Evolutionary conservation across 108 stramenopile species (phyloP), one percentile per base, ranked within the genome.

Genomic region (Schizochytrium sp.): DNA sequence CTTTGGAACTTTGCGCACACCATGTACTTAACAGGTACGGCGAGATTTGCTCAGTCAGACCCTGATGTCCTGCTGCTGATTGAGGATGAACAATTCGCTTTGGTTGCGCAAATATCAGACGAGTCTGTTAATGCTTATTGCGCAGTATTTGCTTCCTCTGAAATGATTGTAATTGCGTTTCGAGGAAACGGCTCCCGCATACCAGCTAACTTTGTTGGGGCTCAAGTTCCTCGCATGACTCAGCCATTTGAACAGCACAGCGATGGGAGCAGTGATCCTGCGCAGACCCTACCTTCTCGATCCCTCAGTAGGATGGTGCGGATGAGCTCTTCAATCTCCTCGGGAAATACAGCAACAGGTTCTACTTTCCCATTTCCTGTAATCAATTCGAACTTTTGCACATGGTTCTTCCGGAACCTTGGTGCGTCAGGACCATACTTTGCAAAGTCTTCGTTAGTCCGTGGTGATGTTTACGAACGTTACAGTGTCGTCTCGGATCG

Each of bases 1-100:
- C 13, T 83, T 10, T 83, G 76, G 76, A 83, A 83, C 47, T 83
- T 83, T 83, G 76, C 76, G 7, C 76, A 83, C 76, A 83, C 76
- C 10, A 55, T 83, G 76, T 83, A 83, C 55, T 53, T 83, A 0
- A 83, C 76, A n/a, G 76, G 76, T 3, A 83, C 50, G 10, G 47
- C 3, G 10, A 17, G 53, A 17, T 83, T 55, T 55, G 50, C 76
- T 47, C 76, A 83, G 76, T 83, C 76, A 15, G 76, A 83, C 55
- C 76, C 76, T n/a, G 76, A 83, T 2, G 76, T 83, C 50, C 5
- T 83, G 45, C 47, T 83, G 5, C 53, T 83, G 28, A 53, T 83
- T 10, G 76, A 83, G 28, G 76, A 83, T 28, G 53, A 42, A 5
- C 15, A 55, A 40, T 83, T 83, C 76, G 28, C 53, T 5, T n/a